A percentile compares a stretch with the other conserved stretches of the same genome.
Evolutionary conservation across 495 filamentous ascomycete genomes (phyloP).

Genomic region (Trichoderma erinaceum): DNA sequence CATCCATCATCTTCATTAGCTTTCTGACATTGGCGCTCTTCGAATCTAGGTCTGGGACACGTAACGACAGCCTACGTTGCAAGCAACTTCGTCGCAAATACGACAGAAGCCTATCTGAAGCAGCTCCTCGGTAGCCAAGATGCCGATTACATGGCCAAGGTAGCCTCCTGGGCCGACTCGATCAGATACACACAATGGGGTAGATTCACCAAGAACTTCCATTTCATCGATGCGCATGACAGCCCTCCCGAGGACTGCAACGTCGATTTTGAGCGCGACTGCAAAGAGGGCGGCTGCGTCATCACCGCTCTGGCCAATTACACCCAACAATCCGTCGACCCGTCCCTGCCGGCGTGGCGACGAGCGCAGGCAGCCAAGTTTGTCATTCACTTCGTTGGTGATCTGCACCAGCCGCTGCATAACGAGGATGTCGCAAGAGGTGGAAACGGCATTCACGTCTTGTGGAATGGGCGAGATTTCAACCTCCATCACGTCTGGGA

Average conservation of each 20-base stretch:
- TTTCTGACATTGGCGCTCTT: constrained; percentile 13
- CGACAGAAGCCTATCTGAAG: constrained; percentile 39
- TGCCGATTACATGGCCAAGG: constrained; percentile 49
- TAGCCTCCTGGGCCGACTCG: constrained; percentile 60
- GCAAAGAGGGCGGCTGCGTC: constrained; percentile 53
- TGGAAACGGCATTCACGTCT: constrained; percentile 55
- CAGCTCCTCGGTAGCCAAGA: constrained; percentile 39
- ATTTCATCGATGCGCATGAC: constrained; percentile 70
- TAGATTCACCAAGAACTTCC: constrained; percentile 51
- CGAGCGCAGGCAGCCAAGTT: constrained; percentile 53
- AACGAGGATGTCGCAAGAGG: constrained; percentile 53
- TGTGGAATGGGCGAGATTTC: constrained; percentile 40
- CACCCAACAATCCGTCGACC: constrained; percentile 44
- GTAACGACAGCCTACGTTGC: constrained; percentile 54
- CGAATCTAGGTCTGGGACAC: constrained; percentile 47
- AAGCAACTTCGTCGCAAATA: constrained; percentile 36
- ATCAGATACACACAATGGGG: constrained; percentile 54
- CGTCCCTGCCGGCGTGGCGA: constrained; percentile 30
- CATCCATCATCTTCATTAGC: background rate
- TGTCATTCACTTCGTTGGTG: constrained; percentile 59
- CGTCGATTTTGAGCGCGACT: constrained; percentile 57
- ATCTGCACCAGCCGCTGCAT: constrained; percentile 63
- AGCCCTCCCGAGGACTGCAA: constrained; percentile 52
- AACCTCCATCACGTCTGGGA: constrained; percentile 63
- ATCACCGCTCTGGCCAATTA: constrained; percentile 57